These are phyloP conservation scores for Phaseolus lunatus DNA, from an alignment of 306 rosid species.

Conservation along the genomic window DNA sequence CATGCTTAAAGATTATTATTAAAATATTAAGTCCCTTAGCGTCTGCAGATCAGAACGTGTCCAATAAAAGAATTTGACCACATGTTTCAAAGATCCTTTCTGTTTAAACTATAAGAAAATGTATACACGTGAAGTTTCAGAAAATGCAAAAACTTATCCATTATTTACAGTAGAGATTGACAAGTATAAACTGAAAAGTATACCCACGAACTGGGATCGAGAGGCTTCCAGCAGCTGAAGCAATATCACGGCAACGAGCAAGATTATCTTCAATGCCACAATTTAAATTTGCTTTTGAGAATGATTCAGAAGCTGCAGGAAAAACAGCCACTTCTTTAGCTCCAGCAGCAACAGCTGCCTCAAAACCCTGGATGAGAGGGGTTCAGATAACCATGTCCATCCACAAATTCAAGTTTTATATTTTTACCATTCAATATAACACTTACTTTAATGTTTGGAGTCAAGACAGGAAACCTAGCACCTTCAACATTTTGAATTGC, in stretches of 20 bases:
- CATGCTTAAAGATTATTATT: conserved; percentile 31
- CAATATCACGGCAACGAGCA: conserved; percentile 66
- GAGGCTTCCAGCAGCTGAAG: conserved; percentile 73
- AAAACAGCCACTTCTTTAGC: conserved; percentile 94
- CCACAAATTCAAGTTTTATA: conserved; percentile 29
- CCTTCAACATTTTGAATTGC: conserved; percentile 72
- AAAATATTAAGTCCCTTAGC: conserved; percentile 14
- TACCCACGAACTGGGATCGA: conserved; percentile 94
- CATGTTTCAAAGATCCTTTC: background rate
- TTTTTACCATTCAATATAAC: conserved; percentile 22
- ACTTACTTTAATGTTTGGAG: conserved; percentile 88
- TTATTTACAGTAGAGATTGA: background rate
- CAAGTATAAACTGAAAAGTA: background rate
- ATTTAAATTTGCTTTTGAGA: conserved; percentile 84
- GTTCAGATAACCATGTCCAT: conserved; percentile 34
- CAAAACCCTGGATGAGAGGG: conserved; percentile 79
- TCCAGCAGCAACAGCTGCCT: conserved; percentile 89
- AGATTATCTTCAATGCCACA: conserved; percentile 85
- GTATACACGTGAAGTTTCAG: conserved; percentile 4
- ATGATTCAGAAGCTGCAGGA: conserved; percentile 92
- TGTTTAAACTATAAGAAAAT: conserved; percentile 22
- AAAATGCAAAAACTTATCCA: conserved; percentile 17
- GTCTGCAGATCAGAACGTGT: conserved; percentile 15
- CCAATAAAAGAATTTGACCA: conserved; percentile 14
- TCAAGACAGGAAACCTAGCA: conserved; percentile 81